A percentile compares a stretch with the other conserved stretches of the same genome.
phyloP scores from a whole-genome alignment of 1,284 basidiomycete genomes.

The Inonotus hispidus region DNA sequence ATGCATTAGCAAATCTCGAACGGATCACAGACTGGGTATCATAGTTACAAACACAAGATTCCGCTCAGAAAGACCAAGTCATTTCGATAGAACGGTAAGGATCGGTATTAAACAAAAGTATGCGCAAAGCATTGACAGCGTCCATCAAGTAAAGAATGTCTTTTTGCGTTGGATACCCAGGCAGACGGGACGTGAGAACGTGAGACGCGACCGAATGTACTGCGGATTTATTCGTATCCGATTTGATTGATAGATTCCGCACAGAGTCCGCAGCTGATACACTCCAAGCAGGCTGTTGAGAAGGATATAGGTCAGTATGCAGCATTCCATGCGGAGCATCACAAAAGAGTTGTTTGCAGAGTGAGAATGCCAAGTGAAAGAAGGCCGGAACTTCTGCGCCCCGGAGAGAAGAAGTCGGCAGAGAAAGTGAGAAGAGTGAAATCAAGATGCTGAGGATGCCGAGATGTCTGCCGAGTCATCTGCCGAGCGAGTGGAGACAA shows the following conservation, averaged over 20 bases:
- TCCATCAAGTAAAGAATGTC: no score
- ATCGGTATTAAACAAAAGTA: not conserved
- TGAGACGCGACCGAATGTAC: not conserved
- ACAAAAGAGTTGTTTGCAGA: not conserved
- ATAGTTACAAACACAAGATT: not conserved
- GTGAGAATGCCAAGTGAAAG: not conserved
- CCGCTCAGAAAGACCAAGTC: not conserved
- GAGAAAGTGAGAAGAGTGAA: not conserved
- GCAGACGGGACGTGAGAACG: no score
- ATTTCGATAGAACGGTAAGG: not conserved
- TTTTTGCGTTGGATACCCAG: no score
- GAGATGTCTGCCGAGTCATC: not conserved
- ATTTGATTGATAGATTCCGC: constrained; percentile 38
- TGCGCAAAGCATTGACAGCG: no score
- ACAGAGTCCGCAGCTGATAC: constrained; percentile 50
- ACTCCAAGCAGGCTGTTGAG: constrained; percentile 43
- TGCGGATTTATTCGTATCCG: constrained; percentile 2
- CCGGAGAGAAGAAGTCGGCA: not conserved
- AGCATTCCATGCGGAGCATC: not conserved
- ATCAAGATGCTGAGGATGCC: not conserved
- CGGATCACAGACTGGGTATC: no score
- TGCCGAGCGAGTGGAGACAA: not conserved
- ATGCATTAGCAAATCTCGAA: no score
- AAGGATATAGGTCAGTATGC: not conserved
- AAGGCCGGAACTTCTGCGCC: not conserved